Base-by-base conservation (phyloP, 306 rosid species). In the Leucaena leucocephala region DNA sequence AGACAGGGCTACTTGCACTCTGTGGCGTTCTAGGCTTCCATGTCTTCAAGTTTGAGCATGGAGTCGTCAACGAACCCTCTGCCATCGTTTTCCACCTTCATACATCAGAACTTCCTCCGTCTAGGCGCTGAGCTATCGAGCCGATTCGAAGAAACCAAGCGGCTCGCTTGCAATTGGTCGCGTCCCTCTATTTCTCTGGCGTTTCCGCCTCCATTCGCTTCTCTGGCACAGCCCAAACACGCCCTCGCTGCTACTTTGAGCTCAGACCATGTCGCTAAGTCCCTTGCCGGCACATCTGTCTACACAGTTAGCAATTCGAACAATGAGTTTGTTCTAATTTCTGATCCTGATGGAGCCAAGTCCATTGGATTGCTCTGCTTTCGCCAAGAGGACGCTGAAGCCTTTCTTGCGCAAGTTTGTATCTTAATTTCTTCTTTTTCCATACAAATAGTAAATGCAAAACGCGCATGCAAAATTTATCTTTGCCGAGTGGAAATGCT, bases 281-380 rank as follows among this genome's bases (percentile, higher is more conserved):
- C 98, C 77, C 89, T 95, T 17, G 72, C 81, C 63, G 99, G 99
- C 74, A 95, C 99, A 38, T 85, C 90, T 8, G 97, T 95, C 70
- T 95, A 85, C 80, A 91, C 97, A 12, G 97, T 95, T 54, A 95
- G 99, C 86, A 93, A 91, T 83, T 87, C 98, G 71, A 91, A 91
- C 83, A 95, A 92, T 72, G 99, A 95, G 83, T 95, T 95, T 52
- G 98, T 95, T 80, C 97, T 95, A 13, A 90, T 95, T 27, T 93
- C 99, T 57, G 96, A 93, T 71, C 84, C 91, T 40, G 85, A 86
- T 38, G 96, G 91, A 22, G 84, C 82, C 46, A 95, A 90, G 89
- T 95, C 99, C 22, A 90, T 95, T 71, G 94, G 96, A 15, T 81
- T 95, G 80, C 98, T 95, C 11, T 95, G 99, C 88, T 95, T 93